Percentiles rank a stretch among this genome's conserved stretches.
phyloP scores from a whole-genome alignment of 768 basidiomycete genomes.

The Boletus rubescentipes region DNA sequence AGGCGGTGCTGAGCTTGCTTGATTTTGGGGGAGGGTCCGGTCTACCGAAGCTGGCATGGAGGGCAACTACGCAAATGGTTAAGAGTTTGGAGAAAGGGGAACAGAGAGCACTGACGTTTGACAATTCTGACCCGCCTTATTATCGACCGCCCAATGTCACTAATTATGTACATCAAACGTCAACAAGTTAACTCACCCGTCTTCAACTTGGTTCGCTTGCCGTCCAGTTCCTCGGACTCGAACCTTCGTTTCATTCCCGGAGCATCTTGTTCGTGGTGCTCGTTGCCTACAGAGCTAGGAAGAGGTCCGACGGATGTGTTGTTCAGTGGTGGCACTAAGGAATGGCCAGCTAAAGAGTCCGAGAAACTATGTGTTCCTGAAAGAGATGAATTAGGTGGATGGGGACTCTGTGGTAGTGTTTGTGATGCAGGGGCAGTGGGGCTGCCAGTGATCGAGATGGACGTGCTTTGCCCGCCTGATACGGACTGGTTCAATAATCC shows the following conservation, averaged over 20 bases:
- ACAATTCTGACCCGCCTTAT: conserved; percentile 43
- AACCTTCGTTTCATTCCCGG: conserved; percentile 73
- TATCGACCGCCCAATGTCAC: conserved; percentile 24
- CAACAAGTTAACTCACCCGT: conserved; percentile 49
- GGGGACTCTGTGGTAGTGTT: conserved; percentile 33
- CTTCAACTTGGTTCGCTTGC: conserved; percentile 70
- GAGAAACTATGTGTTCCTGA: conserved; percentile 27
- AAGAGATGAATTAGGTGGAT: conserved; percentile 18
- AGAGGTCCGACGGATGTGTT: conserved; percentile 14
- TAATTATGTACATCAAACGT: conserved; percentile 25
- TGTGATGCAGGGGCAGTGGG: conserved; percentile 27
- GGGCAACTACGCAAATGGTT: conserved; percentile 15
- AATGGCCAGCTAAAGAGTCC: conserved; percentile 24
- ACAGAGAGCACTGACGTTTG: conserved; percentile 42
- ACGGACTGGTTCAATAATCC: conserved; percentile 26
- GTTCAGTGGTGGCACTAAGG: conserved; percentile 15
- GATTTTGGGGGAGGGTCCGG: conserved; percentile 15
- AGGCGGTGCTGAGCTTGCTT: conserved; percentile 31
- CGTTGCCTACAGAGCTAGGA: conserved; percentile 12
- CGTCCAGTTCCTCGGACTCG: conserved; percentile 61
- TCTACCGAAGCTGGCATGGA: conserved; percentile 22
- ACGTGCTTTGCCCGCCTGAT: conserved; percentile 17
- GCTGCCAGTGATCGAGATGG: conserved; percentile 23
- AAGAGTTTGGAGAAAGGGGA: conserved; percentile 12
- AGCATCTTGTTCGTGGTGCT: conserved; percentile 54